Conservation (phyloP, 2,329 filamentous ascomycete genomes). For the Aspergillus sp. region DNA sequence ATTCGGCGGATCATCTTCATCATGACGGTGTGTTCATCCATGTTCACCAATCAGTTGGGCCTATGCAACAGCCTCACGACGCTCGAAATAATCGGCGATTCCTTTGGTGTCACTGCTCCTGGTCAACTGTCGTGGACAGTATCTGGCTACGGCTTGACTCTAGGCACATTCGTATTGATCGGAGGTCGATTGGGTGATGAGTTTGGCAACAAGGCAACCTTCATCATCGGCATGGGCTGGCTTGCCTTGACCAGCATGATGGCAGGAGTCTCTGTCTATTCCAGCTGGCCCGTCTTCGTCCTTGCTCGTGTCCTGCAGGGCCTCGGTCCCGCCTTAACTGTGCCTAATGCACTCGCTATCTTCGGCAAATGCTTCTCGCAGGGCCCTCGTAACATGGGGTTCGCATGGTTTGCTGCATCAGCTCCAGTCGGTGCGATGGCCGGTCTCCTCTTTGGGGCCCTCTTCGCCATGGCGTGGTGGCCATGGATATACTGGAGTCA, state of each 20-base stretch:
- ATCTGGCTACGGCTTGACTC: constrained; percentile 1
- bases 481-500: constrained; percentile 52
- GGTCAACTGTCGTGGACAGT: neutral
- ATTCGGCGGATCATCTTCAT: constrained; percentile 8
- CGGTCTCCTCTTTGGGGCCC: constrained; percentile 42
- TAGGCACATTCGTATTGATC: constrained; percentile 4
- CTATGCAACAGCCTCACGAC: neutral
- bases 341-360: constrained; percentile 68
- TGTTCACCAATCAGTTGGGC: neutral
- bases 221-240: constrained; percentile 39
- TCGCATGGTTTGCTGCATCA: constrained; percentile 53
- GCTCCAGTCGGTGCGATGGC: constrained; percentile 49
- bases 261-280: constrained; percentile 31
- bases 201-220: constrained; percentile 38
- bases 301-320: constrained; percentile 57
- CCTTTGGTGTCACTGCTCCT: neutral
- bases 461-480: constrained; percentile 49
- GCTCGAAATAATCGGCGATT: neutral
- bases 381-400: constrained; percentile 58
- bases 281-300: constrained; percentile 50
- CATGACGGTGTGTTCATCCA: neutral
- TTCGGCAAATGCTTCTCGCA: constrained; percentile 60
- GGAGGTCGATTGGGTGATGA: constrained; percentile 38
- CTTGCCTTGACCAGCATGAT: constrained; percentile 38
- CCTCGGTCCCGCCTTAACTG: constrained; percentile 60